Conservation (phyloP, 1,284 basidiomycete species). For the Rhodotorula glutinis region DNA sequence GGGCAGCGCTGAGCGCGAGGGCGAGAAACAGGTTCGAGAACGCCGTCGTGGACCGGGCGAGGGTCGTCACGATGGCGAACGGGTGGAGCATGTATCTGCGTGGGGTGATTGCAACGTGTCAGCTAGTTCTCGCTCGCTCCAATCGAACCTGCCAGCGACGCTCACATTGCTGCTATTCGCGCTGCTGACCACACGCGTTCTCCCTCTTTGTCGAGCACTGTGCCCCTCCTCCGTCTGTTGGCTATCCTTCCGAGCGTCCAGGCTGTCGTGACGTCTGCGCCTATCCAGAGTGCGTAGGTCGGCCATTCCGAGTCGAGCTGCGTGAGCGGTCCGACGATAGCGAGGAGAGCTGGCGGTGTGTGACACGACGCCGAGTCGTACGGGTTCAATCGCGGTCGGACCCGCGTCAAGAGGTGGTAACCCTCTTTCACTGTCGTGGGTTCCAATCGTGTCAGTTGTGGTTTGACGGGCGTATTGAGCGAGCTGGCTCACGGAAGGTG, state of each 20-base stretch:
- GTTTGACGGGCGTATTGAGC: not conserved
- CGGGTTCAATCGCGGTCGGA: conserved; percentile 63
- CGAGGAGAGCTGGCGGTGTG: conserved; percentile 58
- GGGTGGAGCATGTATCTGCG: conserved; percentile 82
- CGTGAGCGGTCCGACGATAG: conserved; percentile 22
- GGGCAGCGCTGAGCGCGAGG: conserved; percentile 67
- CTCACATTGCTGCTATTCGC: conserved; percentile 64
- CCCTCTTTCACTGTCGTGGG: conserved; percentile 72
- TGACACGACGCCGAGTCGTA: conserved; percentile 79
- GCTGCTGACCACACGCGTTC: conserved; percentile 54
- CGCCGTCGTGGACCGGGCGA: conserved; percentile 74
- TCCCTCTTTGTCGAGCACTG: conserved; percentile 48
- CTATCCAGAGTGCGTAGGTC: conserved; percentile 78
- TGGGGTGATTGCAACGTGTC: too few relatives aligned
- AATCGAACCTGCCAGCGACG: too few relatives aligned
- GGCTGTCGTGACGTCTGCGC: conserved; percentile 64
- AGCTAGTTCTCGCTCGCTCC: too few relatives aligned
- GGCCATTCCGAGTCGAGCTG: conserved; percentile 17
- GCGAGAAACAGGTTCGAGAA: conserved; percentile 72
- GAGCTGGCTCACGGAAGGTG: not conserved
- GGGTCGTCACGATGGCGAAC: conserved; percentile 71
- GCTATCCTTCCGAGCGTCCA: conserved; percentile 63
- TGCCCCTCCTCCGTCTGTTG: conserved; percentile 42
- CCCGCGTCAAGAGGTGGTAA: conserved; percentile 63
- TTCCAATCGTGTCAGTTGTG: not conserved